Conservation (phyloP, 2,329 filamentous ascomycete genomes). For the Alternaria gansuensis region DNA sequence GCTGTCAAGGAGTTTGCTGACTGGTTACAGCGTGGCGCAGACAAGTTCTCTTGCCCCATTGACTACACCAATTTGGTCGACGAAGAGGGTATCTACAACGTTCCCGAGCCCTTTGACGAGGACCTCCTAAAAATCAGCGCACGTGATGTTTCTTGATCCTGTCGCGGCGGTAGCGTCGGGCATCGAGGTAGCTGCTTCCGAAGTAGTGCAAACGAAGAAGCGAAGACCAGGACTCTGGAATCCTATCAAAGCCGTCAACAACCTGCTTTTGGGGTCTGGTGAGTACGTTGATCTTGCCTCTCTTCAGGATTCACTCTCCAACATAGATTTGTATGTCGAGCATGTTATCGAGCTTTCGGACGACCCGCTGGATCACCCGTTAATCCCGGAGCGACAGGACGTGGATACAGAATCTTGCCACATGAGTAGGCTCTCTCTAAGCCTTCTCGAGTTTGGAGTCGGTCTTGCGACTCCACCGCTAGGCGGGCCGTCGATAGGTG, state of each 20-base stretch:
- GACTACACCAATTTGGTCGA: conserved; percentile 7
- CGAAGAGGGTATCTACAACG: conserved; percentile 13
- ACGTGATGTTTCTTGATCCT: conserved; percentile 7
- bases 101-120: conserved; percentile 18
- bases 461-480: not conserved
- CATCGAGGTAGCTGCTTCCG: conserved; percentile 2
- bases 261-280: not conserved
- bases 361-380: not conserved
- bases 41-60: conserved; percentile 16
- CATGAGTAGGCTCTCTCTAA: not conserved
- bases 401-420: not conserved
- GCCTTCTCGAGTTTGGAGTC: not conserved
- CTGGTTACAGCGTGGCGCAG: conserved; percentile 19
- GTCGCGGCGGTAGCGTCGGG: not conserved
- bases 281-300: conserved; percentile 1
- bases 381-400: not conserved
- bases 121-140: conserved; percentile 10
- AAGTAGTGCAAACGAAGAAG: not conserved
- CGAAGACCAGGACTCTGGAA: not conserved
- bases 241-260: not conserved
- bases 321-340: not conserved
- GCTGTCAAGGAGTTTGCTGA: conserved; percentile 23
- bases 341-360: not conserved
- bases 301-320: not conserved
- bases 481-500: not conserved